These are phyloP conservation scores for Albugo laibachii DNA, from an alignment of 352 stramenopile species.

Conservation along the genomic window DNA sequence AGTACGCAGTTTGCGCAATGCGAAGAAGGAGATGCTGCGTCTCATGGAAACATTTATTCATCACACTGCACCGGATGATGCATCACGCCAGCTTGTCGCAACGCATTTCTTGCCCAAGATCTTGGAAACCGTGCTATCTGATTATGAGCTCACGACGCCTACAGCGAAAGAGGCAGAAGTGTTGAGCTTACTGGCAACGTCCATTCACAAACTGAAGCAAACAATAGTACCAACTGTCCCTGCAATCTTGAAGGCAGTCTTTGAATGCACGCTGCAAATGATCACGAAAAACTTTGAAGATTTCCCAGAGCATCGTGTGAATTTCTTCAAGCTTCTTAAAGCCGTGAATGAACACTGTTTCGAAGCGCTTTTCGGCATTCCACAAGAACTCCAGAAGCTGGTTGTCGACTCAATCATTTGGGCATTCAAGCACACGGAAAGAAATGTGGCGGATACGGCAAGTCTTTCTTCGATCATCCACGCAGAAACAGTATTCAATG, in stretches of 20 bases:
- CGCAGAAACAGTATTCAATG: slow-evolving; percentile 2
- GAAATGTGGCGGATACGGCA: slow-evolving; percentile 94
- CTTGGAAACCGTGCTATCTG: slow-evolving; percentile 89
- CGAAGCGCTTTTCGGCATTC: slow-evolving; percentile 92
- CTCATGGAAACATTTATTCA: slow-evolving; percentile 95
- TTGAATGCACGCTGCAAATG: slow-evolving; percentile 98
- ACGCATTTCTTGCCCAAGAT: slow-evolving; percentile 92
- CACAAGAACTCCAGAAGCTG: slow-evolving; percentile 94
- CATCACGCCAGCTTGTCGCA: slow-evolving; percentile 64
- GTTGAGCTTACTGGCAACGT: slow-evolving; percentile 88
- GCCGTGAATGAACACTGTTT: slow-evolving; percentile 93
- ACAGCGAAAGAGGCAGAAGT: slow-evolving; percentile 82
- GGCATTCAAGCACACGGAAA: slow-evolving; percentile 99
- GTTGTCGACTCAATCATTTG: slow-evolving; percentile 98
- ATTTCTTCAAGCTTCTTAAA: slow-evolving; percentile 97
- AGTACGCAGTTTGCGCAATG: slow-evolving; percentile 84
- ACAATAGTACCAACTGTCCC: slow-evolving; percentile 74
- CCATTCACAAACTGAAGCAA: slow-evolving; percentile 93
- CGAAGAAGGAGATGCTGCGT: slow-evolving; percentile 93
- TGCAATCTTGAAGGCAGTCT: slow-evolving; percentile 93
- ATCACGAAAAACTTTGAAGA: slow-evolving; percentile 99
- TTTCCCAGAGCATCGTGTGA: slow-evolving; percentile 95
- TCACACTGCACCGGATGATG: slow-evolving; percentile 41
- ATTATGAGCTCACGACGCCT: slow-evolving; percentile 83
- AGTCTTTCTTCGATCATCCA: neutral